These are phyloP conservation scores for Diaporthe citriasiana DNA, from an alignment of 2,329 filamentous ascomycete genomes.

Conservation along the genomic window DNA sequence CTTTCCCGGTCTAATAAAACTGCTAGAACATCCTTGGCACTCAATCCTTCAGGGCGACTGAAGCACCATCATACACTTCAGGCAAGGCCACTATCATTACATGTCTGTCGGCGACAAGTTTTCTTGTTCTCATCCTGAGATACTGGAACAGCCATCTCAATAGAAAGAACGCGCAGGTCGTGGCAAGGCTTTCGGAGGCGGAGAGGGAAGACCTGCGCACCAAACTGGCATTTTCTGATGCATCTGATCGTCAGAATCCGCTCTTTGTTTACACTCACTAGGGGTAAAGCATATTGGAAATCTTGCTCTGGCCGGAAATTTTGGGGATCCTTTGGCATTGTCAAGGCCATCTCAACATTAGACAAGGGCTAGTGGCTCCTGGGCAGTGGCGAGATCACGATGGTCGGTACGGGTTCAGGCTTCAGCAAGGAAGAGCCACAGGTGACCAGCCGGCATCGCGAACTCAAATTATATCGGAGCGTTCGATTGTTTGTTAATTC, in stretches of 20 bases:
- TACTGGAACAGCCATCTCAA: slow-evolving; percentile 42
- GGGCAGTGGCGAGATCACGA: not conserved
- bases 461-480: not conserved
- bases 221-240: slow-evolving; percentile 47
- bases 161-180: not conserved
- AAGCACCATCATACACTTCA: slow-evolving; percentile 46
- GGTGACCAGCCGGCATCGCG: not conserved
- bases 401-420: not conserved
- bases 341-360: not conserved
- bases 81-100: slow-evolving; percentile 47
- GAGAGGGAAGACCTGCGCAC: slow-evolving; percentile 44
- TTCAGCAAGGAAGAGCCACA: not conserved
- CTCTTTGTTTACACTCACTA: slow-evolving; percentile 15
- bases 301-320: not conserved
- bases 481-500: not conserved
- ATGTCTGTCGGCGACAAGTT: slow-evolving; percentile 42
- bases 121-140: slow-evolving; percentile 42
- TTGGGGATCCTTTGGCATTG: too few species aligned
- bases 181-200: not conserved
- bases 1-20: slow-evolving; percentile 45
- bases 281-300: too few species aligned
- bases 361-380: too few species aligned
- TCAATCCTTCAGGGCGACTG: slow-evolving; percentile 46
- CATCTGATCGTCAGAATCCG: slow-evolving; percentile 43
- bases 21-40: slow-evolving; percentile 46